Base-by-base conservation (phyloP, 495 filamentous ascomycete genomes). In the Lasiosphaeria miniovina region DNA sequence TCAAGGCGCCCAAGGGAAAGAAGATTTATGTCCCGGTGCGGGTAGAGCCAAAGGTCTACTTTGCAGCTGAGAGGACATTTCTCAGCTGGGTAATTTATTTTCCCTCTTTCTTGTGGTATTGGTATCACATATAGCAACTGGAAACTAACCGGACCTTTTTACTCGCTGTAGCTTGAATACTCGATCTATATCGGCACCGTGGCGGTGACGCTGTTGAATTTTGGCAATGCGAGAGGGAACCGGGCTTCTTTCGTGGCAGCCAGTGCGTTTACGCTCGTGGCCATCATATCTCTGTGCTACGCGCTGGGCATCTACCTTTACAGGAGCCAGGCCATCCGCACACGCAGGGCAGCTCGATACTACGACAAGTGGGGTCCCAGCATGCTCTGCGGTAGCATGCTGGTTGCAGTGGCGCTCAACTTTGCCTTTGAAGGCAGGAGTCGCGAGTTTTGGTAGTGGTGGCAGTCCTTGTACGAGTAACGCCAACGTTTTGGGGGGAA, bases 1-100 rank as follows among this genome's bases (percentile, higher is more conserved):
- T 96, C 79, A 88, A 85, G 64, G 94, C 94, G 17, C 94, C 94
- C 8, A 88, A 87, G 71, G 93, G 93, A 31, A 97, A 97, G 74
- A 83, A 78, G 65, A 98, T 98, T 65, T 91, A 96, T 62, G 93
- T 98, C 31, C 94, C 93, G 35, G 87, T 98, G 48, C 86, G 94
- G 54, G 91, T 98, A 50, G 94, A 98, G 75, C 94, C 94, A 3
- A 98, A 98, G 72, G 94, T 98, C 61, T 95, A 92, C 74, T 96
- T 98, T 64, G 94, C 94, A 32, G 91, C 91, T 7, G 94, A 98
- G 70, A 84, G 94, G 60, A 98, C 94, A 11, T 98, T 96, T 74
- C 82, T 98, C 61, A 89, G 91, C 41, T 98, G 94, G 94, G 84
- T 86, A 75, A 68, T 80, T 72, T 4, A 6, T 49, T 48, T 12